These are phyloP conservation scores for Rhynchospora tenuis DNA, from an alignment of 176 grass and related monocot genomes.

Conservation along the genomic window DNA sequence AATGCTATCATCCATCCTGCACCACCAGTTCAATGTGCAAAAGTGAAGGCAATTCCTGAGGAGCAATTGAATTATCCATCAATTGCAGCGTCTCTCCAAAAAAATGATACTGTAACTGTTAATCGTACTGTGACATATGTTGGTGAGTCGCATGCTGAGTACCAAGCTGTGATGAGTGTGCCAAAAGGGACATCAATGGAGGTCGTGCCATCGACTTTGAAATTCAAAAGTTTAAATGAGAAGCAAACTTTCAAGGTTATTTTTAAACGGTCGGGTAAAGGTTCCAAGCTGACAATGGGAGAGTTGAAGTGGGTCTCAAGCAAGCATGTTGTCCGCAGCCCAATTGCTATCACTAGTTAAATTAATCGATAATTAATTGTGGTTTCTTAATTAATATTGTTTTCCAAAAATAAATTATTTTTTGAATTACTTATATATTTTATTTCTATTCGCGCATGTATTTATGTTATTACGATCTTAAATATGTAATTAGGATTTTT, in stretches of 20 bases:
- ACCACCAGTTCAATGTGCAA: slow-evolving; percentile 27
- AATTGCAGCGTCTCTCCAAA: slow-evolving; percentile 31
- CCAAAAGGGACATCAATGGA: slow-evolving; percentile 29
- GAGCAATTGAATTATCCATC: slow-evolving; percentile 84
- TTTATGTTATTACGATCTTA: too few species aligned
- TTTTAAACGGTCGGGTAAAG: slow-evolving; percentile 13
- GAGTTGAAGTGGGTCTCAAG: slow-evolving; percentile 57
- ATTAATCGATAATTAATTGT: background rate
- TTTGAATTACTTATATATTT: background rate
- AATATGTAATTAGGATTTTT: too few species aligned
- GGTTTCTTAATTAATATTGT: background rate
- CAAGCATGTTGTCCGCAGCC: slow-evolving; percentile 55
- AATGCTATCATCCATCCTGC: slow-evolving; percentile 41
- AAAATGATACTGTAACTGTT: background rate
- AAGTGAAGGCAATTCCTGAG: slow-evolving; percentile 21
- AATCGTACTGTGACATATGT: slow-evolving; percentile 61
- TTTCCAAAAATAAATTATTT: background rate
- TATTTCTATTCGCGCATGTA: background rate
- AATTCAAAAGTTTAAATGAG: slow-evolving; percentile 48
- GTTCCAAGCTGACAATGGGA: slow-evolving; percentile 17
- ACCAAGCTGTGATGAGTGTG: slow-evolving; percentile 19
- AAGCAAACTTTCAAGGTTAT: slow-evolving; percentile 37
- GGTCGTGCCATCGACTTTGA: slow-evolving; percentile 40
- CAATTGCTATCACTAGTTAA: slow-evolving; percentile 30
- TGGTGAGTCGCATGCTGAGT: slow-evolving; percentile 33